Base-by-base conservation (phyloP, 1,139 yeast genomes). In the Fermentozyma sake region DNA sequence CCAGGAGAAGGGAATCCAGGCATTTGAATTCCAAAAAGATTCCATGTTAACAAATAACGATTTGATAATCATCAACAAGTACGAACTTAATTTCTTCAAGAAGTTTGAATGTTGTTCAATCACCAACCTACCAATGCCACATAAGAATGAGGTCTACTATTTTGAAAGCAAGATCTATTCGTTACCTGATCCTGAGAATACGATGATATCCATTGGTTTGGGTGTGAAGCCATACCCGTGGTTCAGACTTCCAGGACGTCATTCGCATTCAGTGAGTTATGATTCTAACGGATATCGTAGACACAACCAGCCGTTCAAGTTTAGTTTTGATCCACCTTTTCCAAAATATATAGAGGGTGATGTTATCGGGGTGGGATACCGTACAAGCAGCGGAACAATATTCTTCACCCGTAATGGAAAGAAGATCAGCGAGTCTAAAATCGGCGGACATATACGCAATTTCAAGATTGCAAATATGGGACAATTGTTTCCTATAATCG, bases 11-110 rank as follows among this genome's bases (percentile, higher is more conserved):
- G 99, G 96, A 0, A 80, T 93, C 1, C 63, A 73, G 16, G 98
- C 98, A 0, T 91, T 94, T 93, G 94, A 86, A 46, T 91, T 93
- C 50, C 73, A 72, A 34, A 85, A 85, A 23, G 89, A 86, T 47
- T 49, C 63, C 10, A 76, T 72, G 59, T 58, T 76, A 34, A 76
- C 73, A 27, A 72, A 64, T 46, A 78, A 70, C 53, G 82, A 72
- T 43, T 55, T 81, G 12, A 46, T 73, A 34, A 81, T 89, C 12
- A 69, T 76, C 30, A 79, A 80, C 46, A 79, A 82, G 42, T 76
- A 81, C 2, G 97, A 91, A 52, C 60, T 91, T 29, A 77, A 79
- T 30, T 91, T 91, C 46, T 68, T 73, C 46, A 73, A 69, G 44
- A 72, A 75, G 30, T 79, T 78, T 35, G 87, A 79, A 45, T 77